Base-by-base conservation (phyloP, 805 yeast species). In the Candida easanensis region DNA sequence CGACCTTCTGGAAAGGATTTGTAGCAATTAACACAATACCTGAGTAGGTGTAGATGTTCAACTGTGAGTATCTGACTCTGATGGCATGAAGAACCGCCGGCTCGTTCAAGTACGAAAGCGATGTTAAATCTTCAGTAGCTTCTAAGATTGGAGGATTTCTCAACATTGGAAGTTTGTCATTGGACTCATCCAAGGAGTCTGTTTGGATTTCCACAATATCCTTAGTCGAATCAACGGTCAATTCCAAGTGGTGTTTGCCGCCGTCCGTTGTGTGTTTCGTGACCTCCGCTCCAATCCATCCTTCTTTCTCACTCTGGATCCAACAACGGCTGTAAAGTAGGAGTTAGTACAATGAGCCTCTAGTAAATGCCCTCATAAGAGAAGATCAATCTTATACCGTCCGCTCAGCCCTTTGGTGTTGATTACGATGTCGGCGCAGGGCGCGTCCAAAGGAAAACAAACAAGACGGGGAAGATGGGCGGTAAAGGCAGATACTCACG, bases 21-120 rank as follows among this genome's bases (percentile, higher is more conserved):
- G 95, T 84, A 17, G 99, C 99, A 59, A 91, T 91, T 61, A 91
- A 77, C 38, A 91, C 99, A 43, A 91, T 93, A 64, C 99, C 99
- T 1, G 96, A 87, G 63, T 91, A 91, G 2, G 99, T 93, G 65
- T 91, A 91, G 47, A 91, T 91, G 62, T 84, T 87, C 56, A 91
- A 76, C 62, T 88, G 97, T 28, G 89, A 74, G 61, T 93, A 91
- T 53, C 99, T 79, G 49, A 86, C 79, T 58, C 80, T 84, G 62
- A 93, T 91, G 16, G 98, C 97, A 58, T 90, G 95, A 53, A 91
- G 74, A 38, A 91, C 97, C 1, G 97, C 95, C 1, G 99, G 98
- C 64, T 91, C 99, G 64, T 91, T 91, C 56, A 93, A 71, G 61
- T 91, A 90, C 0, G 97, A 89, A 43, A 91, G 74, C 41, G 89